phyloP scores from a whole-genome alignment of 495 filamentous ascomycete genomes.

The Penicillium cinerascens region DNA sequence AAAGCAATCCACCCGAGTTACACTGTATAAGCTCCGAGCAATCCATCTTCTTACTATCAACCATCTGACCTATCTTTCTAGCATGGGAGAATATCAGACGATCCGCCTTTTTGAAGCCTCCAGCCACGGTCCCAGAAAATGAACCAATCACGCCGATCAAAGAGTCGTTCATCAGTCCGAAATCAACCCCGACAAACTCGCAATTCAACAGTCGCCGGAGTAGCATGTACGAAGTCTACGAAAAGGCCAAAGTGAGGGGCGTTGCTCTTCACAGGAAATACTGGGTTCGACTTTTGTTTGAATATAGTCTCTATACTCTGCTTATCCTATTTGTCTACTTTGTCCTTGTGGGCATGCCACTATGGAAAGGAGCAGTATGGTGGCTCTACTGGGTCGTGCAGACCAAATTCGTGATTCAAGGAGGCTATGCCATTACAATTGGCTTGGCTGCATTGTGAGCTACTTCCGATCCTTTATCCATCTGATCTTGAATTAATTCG shows the following conservation, averaged over 20 bases:
- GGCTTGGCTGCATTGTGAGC: constrained; percentile 33
- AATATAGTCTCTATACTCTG: constrained; percentile 32
- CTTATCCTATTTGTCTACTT: constrained; percentile 36
- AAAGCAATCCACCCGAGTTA: constrained; percentile 17
- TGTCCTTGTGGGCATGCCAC: constrained; percentile 36
- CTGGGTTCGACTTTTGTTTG: constrained; percentile 34
- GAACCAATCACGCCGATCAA: constrained; percentile 17
- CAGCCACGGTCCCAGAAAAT: constrained; percentile 7
- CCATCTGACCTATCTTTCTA: background rate
- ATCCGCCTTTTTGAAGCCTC: constrained; percentile 3
- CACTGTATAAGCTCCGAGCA: constrained; percentile 3
- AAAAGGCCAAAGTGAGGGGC: constrained; percentile 27
- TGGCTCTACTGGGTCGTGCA: constrained; percentile 38
- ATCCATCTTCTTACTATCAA: background rate
- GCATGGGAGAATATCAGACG: constrained; percentile 11
- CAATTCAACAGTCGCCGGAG: constrained; percentile 5
- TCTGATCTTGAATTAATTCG: background rate
- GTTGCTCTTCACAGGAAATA: constrained; percentile 29
- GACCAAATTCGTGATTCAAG: constrained; percentile 34
- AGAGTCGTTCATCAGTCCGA: constrained; percentile 8
- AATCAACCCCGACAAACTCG: background rate
- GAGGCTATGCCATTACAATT: constrained; percentile 36
- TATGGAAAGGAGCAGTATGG: constrained; percentile 43
- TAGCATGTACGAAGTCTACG: constrained; percentile 19
- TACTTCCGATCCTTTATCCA: no score